Conservation (phyloP, 2,329 filamentous ascomycete species). For the Fusarium redolens region DNA sequence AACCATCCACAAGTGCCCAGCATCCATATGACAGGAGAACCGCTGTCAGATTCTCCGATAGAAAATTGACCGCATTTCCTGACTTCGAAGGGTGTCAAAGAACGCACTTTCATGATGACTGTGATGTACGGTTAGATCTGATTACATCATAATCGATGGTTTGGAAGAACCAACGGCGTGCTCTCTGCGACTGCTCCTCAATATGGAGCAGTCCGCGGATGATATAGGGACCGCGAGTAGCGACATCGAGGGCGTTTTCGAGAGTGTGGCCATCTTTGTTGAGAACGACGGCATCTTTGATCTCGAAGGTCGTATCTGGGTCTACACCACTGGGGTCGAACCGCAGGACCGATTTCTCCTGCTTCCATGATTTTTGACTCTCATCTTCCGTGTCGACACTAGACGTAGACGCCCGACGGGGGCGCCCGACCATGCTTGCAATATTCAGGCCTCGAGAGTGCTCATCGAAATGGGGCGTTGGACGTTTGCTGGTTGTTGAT, state of each 20-base stretch:
- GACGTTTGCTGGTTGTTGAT: not conserved
- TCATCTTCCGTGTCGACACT: conserved; percentile 58
- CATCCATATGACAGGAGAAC: conserved; percentile 72
- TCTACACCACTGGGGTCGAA: conserved; percentile 39
- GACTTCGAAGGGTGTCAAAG: conserved; percentile 62
- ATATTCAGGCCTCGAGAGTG: conserved; percentile 14
- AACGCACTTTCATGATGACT: conserved; percentile 50
- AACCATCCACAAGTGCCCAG: conserved; percentile 71
- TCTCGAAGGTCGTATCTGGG: conserved; percentile 71
- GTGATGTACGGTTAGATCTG: conserved; percentile 24
- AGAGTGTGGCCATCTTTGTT: conserved; percentile 63
- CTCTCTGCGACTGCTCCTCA: conserved; percentile 54
- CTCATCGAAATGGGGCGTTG: conserved; percentile 25
- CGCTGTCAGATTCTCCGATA: conserved; percentile 63
- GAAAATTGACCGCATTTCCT: conserved; percentile 61
- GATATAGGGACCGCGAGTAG: conserved; percentile 68
- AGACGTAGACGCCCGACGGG: conserved; percentile 57
- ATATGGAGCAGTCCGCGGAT: conserved; percentile 70
- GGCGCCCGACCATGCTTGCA: conserved; percentile 55
- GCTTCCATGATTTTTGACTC: conserved; percentile 48
- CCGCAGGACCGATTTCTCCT: conserved; percentile 51
- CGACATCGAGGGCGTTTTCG: conserved; percentile 71
- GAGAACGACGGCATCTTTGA: conserved; percentile 71
- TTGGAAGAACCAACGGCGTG: conserved; percentile 50
- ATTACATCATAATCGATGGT: not conserved